Conservation (phyloP, 73 alveolate species). For the Effrenium voratum region DNA sequence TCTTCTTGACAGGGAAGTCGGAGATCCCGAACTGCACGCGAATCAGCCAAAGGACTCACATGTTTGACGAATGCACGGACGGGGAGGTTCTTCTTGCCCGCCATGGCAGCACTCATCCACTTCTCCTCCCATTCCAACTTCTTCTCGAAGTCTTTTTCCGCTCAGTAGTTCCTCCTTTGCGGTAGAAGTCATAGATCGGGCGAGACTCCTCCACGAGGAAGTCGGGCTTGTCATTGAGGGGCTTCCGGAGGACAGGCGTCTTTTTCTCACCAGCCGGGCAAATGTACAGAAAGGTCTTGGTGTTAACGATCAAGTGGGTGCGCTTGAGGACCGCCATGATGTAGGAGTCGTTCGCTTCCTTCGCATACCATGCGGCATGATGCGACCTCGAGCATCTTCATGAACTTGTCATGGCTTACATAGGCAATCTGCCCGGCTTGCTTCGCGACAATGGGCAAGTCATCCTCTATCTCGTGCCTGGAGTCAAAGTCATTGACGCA, state of each 20-base stretch:
- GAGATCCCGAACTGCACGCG: background rate
- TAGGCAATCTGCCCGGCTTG: background rate
- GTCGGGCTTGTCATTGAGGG: constrained; percentile 9
- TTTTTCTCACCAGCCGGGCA: constrained; percentile 9
- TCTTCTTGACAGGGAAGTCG: background rate
- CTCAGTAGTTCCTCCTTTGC: constrained; percentile 4
- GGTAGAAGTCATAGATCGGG: background rate
- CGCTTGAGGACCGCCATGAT: constrained; percentile 47
- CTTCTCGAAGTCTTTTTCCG: background rate
- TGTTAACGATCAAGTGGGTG: constrained; percentile 6
- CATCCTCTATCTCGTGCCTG: background rate
- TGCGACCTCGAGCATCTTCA: constrained; percentile 8
- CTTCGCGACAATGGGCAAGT: background rate
- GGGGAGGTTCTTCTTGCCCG: background rate
- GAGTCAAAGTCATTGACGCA: background rate
- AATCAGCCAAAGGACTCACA: background rate
- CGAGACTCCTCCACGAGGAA: background rate
- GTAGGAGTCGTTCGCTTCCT: background rate
- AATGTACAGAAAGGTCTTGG: background rate
- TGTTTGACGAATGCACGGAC: background rate
- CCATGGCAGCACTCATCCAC: background rate
- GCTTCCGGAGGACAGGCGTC: background rate
- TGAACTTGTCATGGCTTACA: background rate
- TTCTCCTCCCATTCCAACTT: background rate
- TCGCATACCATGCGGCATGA: constrained; percentile 22